phyloP scores from a whole-genome alignment of 768 basidiomycete species.

The Psilocybe azurescens region DNA sequence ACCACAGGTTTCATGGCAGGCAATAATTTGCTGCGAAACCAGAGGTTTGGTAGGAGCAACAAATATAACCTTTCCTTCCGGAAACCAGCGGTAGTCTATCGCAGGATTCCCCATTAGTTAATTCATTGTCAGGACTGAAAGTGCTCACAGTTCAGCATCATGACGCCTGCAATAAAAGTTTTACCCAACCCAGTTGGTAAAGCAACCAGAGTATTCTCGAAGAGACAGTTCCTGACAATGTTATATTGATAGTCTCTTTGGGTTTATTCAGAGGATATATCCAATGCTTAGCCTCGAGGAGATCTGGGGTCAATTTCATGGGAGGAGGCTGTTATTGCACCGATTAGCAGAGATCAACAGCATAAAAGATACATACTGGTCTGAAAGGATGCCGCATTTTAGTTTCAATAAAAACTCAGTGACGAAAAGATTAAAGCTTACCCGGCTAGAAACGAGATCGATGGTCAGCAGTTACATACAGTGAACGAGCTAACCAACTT shows the following conservation, averaged over 20 bases:
- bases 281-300: constrained; percentile 85
- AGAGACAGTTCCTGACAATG: constrained; percentile 84
- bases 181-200: constrained; percentile 97
- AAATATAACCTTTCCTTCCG: constrained; percentile 90
- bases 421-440: constrained; percentile 39
- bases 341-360: constrained; percentile 3
- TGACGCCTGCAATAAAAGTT: constrained; percentile 95
- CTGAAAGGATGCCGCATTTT: no score
- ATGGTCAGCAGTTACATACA: not conserved
- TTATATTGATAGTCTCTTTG: constrained; percentile 94
- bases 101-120: constrained; percentile 4
- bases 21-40: constrained; percentile 93
- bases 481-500: constrained; percentile 32
- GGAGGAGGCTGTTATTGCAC: constrained; percentile 56
- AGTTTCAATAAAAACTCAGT: no score
- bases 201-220: constrained; percentile 93
- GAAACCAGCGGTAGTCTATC: constrained; percentile 90
- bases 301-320: constrained; percentile 81
- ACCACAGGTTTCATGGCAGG: constrained; percentile 92
- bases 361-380: constrained; percentile 14
- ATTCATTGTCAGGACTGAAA: not conserved
- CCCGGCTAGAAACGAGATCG: constrained; percentile 46
- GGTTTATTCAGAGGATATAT: constrained; percentile 89
- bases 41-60: constrained; percentile 96
- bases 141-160: constrained; percentile 89